Base-by-base conservation (phyloP, 1,284 basidiomycete genomes). In the Volvariella surrecta region DNA sequence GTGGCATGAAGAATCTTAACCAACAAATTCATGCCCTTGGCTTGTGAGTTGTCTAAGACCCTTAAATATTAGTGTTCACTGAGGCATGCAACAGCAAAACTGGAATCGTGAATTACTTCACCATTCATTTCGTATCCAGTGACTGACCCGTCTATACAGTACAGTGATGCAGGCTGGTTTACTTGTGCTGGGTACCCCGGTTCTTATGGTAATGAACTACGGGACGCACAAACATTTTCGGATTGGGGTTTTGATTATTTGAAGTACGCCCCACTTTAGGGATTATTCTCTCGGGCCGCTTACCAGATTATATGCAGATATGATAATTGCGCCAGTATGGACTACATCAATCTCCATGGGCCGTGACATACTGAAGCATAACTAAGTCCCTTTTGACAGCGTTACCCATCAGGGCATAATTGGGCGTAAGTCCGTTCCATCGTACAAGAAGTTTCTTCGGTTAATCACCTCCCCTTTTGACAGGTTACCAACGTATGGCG, bases 221-320 rank as follows among this genome's bases (percentile, higher is more conserved):
- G 63, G 40, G 71, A 73, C 51, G 63, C 53, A 11, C 60, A 62
- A 48, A 60, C 62, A n/a, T 71, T 68, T 54, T 61, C 63, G 28
- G 62, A 71, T 31, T 76, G 73, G 73, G 71, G 71, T 1, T 74
- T 75, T 45, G 70, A 75, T 50, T 67, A 70, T 43, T 55, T 75
- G 6, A 76, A 75, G 71, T 73, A 52, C 40, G 50, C 32, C 13
- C 19, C n/a, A 16, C 17, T 17, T 9, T 6, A 20, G 7, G 1
- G 1, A 37, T 2, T 15, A 16, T 4, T 17, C 28, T 22, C 15
- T 10, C 17, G 18, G 50, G 22, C 7, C 30, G 38, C n/a, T 42
- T 19, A 18, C 37, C 28, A n/a, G 16, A 11, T 31, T 41, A 20
- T 3, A 19, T 15, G 15, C 24, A 71, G 67, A 46, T 71, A 62